Conservation (phyloP, 2,329 filamentous ascomycete species). For the Penicillium psychrosexuale region DNA sequence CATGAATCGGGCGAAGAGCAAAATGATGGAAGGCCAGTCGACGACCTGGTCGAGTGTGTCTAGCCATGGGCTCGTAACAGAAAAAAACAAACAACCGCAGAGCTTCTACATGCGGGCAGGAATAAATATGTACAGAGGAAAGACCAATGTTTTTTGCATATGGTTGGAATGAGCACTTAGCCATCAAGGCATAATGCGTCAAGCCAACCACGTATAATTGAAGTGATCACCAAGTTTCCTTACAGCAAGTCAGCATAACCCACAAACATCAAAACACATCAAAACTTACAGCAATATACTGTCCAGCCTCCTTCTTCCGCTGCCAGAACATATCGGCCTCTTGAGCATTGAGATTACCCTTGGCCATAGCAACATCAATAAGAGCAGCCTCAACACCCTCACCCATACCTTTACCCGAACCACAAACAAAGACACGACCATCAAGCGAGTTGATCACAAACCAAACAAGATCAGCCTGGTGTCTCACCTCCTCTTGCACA, state of each 20-base stretch:
- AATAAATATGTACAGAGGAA: neutral
- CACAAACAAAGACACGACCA: constrained; percentile 93
- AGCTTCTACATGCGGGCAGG: neutral
- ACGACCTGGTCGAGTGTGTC: neutral
- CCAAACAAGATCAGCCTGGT: constrained; percentile 96
- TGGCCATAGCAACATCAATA: constrained; percentile 85
- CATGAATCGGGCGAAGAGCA: constrained; percentile 1
- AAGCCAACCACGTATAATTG: neutral
- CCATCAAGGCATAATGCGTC: neutral
- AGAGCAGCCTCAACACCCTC: constrained; percentile 89
- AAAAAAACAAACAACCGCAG: neutral
- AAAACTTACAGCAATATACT: constrained; percentile 76
- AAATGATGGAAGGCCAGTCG: neutral
- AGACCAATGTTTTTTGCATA: neutral
- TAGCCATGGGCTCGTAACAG: neutral
- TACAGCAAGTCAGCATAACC: constrained; percentile 1
- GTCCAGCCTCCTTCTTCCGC: constrained; percentile 84
- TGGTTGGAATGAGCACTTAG: neutral
- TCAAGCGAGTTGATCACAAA: constrained; percentile 96
- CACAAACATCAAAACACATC: neutral
- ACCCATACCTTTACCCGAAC: constrained; percentile 93
- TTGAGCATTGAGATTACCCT: constrained; percentile 78
- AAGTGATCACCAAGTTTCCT: constrained; percentile 38
- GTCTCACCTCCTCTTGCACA: constrained; percentile 89
- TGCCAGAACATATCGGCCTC: constrained; percentile 87